Conservation (phyloP, 805 yeast genomes). For the Komagataella pastoris region DNA sequence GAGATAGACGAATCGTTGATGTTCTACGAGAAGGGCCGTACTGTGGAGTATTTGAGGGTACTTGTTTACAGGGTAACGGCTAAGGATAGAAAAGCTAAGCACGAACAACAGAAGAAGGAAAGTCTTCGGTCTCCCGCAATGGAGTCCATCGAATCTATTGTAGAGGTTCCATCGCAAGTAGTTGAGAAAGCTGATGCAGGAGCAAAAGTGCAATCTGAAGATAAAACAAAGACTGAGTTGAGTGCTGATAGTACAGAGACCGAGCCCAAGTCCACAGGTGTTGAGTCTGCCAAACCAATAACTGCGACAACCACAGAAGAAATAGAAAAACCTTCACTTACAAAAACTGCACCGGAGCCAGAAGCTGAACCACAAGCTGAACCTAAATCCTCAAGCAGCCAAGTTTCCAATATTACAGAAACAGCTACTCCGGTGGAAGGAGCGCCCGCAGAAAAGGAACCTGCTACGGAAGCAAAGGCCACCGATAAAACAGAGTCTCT, state of each 20-base stretch:
- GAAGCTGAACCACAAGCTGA: slow-evolving; percentile 1
- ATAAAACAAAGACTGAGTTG: not conserved
- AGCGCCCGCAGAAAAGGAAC: not conserved
- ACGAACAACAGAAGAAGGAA: slow-evolving; percentile 7
- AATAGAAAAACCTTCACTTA: not conserved
- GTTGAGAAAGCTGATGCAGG: slow-evolving; percentile 1
- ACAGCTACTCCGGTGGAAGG: not conserved
- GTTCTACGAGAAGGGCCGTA: slow-evolving; percentile 16
- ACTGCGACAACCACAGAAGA: slow-evolving; percentile 2
- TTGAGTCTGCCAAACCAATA: slow-evolving; percentile 1
- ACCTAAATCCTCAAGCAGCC: not conserved
- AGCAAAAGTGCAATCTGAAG: slow-evolving; percentile 3
- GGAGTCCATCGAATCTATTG: not conserved
- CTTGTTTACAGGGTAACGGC: slow-evolving; percentile 50
- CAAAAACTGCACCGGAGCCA: not conserved
- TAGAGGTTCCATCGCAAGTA: slow-evolving; percentile 1
- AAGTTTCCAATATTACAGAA: not conserved
- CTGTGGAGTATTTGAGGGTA: slow-evolving; percentile 57
- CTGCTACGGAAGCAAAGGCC: not conserved
- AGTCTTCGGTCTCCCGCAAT: not conserved
- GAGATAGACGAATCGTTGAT: slow-evolving; percentile 48
- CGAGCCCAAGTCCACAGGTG: not conserved
- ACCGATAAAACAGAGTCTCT: not conserved
- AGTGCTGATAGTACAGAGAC: not conserved
- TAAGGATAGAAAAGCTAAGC: slow-evolving; percentile 2